Evolutionary conservation across 2,329 filamentous ascomycete species (phyloP).

Genomic region (Monilinia fructicola): DNA sequence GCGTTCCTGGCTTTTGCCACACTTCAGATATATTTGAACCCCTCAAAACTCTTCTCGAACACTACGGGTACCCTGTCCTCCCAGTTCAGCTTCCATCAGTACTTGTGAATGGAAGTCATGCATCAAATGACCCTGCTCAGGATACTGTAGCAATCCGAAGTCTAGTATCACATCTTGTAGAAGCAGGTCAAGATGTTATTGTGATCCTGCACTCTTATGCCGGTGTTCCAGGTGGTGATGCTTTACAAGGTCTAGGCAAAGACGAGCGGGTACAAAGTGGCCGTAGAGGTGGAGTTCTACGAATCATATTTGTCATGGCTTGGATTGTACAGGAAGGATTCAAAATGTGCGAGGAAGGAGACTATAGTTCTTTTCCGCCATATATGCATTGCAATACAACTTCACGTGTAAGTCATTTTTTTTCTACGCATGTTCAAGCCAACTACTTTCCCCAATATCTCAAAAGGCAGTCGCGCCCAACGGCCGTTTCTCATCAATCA

Average conservation of each 20-base stretch:
- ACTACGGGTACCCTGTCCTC: constrained; percentile 40
- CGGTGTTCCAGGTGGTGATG: constrained; percentile 35
- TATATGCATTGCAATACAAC: constrained; percentile 17
- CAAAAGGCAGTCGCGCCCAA: not conserved
- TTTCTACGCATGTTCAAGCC: not conserved
- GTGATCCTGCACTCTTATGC: constrained; percentile 35
- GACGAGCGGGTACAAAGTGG: constrained; percentile 30
- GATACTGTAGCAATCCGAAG: constrained; percentile 43
- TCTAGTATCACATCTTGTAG: constrained; percentile 39
- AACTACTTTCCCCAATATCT: not conserved
- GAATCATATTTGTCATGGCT: constrained; percentile 45
- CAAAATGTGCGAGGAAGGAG: constrained; percentile 22
- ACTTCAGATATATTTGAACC: constrained; percentile 42
- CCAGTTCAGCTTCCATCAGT: constrained; percentile 43
- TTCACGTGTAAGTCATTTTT: constrained; percentile 21
- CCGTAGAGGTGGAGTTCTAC: constrained; percentile 32
- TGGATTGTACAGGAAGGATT: constrained; percentile 33
- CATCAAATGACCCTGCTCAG: constrained; percentile 43
- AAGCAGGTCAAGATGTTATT: constrained; percentile 39
- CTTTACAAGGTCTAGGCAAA: constrained; percentile 33
- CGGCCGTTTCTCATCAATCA: not conserved
- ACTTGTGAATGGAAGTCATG: constrained; percentile 34
- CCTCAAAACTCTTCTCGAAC: constrained; percentile 40
- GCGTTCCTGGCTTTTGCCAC: constrained; percentile 45
- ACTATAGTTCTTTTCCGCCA: constrained; percentile 22